A percentile compares a stretch with the other conserved stretches of the same genome.
Conservation (phyloP, 768 basidiomycete genomes). For the Baorangia bicolor region DNA sequence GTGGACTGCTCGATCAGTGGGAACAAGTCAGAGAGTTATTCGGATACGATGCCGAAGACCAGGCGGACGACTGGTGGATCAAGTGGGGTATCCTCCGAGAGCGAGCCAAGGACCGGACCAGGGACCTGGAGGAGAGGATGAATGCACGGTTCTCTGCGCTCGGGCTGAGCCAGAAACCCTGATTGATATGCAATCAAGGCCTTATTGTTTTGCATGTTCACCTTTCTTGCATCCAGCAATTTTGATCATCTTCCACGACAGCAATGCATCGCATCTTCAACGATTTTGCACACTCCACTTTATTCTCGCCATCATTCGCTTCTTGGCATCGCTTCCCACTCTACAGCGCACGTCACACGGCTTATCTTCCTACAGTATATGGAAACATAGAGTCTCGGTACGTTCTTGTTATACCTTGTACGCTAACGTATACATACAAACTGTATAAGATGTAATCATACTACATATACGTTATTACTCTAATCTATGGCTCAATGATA, state of each 20-base stretch:
- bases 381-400: background rate
- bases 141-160: background rate
- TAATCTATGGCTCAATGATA: background rate
- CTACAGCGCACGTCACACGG: background rate
- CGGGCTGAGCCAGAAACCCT: background rate
- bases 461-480: background rate
- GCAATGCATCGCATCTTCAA: background rate
- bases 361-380: background rate
- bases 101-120: conserved; percentile 29
- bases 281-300: background rate
- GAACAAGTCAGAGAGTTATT: conserved; percentile 51
- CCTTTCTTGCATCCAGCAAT: background rate
- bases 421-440: background rate
- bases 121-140: conserved; percentile 19
- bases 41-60: conserved; percentile 51
- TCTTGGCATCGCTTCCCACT: background rate
- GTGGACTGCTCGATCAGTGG: conserved; percentile 38
- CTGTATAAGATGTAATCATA: conserved; percentile 4
- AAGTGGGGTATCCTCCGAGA: conserved; percentile 52
- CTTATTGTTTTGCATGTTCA: background rate
- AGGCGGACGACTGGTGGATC: conserved; percentile 65
- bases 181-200: background rate
- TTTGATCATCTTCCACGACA: background rate
- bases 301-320: background rate
- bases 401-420: background rate